Evolutionary conservation across 2,329 filamentous ascomycete genomes (phyloP).

Genomic region (Juglanconis sp.): DNA sequence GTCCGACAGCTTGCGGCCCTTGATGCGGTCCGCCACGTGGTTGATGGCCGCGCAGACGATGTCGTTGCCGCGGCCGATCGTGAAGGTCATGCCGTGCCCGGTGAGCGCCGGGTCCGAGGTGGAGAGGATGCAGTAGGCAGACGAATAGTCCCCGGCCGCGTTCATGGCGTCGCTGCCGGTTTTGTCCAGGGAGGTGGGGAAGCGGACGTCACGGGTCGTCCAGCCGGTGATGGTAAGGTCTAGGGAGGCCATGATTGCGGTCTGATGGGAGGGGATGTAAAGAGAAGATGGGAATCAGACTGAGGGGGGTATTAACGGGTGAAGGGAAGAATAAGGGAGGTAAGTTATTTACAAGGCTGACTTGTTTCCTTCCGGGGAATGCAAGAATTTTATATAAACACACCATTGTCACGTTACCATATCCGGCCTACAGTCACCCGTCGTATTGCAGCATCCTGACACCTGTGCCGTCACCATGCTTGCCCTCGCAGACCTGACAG

Average conservation of each 20-base stretch:
- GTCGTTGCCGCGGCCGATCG: conserved; percentile 86
- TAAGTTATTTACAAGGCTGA: background rate
- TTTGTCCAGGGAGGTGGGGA: conserved; percentile 90
- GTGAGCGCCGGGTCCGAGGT: conserved; percentile 65
- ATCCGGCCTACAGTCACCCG: conserved; percentile 13
- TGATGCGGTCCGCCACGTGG: conserved; percentile 72
- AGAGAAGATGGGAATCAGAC: background rate
- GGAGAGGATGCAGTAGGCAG: conserved; percentile 88
- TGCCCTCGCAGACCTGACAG: background rate
- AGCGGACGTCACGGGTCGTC: conserved; percentile 70
- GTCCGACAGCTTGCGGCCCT: conserved; percentile 70
- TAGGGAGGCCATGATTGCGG: conserved; percentile 20
- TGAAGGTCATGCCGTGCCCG: conserved; percentile 84
- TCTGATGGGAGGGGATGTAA: background rate
- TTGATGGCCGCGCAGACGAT: conserved; percentile 84
- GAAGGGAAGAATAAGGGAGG: background rate
- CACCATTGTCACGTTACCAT: conserved; percentile 1
- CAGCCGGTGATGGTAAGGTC: conserved; percentile 72
- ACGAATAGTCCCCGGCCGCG: conserved; percentile 84
- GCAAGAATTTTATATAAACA: background rate
- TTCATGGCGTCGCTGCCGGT: conserved; percentile 99
- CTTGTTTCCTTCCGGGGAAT: background rate
- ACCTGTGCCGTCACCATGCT: conserved; percentile 3
- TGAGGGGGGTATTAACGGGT: background rate
- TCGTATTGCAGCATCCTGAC: conserved; percentile 5